A percentile compares a stretch with the other conserved stretches of the same genome.
phyloP scores from a whole-genome alignment of 805 yeast genomes.

The Saturnispora gosingensis region DNA sequence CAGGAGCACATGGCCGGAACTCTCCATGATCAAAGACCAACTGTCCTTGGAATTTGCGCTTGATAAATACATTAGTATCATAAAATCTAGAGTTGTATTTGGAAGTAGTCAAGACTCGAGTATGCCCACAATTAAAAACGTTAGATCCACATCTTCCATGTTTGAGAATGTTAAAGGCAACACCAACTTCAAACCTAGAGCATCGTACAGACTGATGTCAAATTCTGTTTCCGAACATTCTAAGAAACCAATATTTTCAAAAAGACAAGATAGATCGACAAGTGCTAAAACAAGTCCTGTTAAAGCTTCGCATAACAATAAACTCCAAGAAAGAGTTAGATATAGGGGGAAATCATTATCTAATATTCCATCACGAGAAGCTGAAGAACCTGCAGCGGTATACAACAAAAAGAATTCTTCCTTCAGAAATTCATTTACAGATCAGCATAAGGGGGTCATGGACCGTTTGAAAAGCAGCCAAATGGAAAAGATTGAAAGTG shows the following conservation, averaged over 20 bases:
- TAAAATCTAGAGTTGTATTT: constrained; percentile 54
- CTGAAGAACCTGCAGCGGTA: background rate
- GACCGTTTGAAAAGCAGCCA: background rate
- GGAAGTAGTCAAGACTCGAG: constrained; percentile 5
- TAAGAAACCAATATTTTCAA: background rate
- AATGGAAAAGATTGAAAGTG: constrained; percentile 1
- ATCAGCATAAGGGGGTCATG: background rate
- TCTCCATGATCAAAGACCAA: constrained; percentile 78
- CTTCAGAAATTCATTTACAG: background rate
- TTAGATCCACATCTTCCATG: constrained; percentile 4
- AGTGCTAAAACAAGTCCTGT: constrained; percentile 1
- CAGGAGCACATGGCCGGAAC: constrained; percentile 87
- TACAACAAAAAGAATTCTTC: background rate
- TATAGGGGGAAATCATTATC: background rate
- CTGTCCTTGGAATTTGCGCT: constrained; percentile 84
- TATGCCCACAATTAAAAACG: constrained; percentile 3
- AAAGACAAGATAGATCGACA: background rate
- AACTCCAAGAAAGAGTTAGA: background rate
- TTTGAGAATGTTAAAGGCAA: background rate
- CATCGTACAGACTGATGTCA: background rate
- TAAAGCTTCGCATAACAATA: background rate
- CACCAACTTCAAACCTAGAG: background rate
- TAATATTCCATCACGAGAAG: background rate
- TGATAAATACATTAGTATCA: constrained; percentile 63
- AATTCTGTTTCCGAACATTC: constrained; percentile 1